Evolutionary conservation across 768 basidiomycete genomes (phyloP), one percentile per base, ranked within the genome.

Genomic region (Panaeolus cyanescens): DNA sequence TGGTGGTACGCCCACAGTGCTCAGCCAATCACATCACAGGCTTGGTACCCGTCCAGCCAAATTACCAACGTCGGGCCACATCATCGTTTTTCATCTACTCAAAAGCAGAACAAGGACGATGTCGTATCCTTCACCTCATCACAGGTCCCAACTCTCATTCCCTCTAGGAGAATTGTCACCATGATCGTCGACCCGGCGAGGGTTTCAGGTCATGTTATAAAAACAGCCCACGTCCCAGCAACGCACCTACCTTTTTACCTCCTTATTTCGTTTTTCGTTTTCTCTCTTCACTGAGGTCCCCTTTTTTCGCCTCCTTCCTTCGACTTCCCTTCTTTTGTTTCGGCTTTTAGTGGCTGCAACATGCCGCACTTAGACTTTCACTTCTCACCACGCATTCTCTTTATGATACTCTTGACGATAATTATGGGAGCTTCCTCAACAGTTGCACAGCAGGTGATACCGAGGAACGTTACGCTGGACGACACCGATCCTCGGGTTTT

Each of bases 381-480:
- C n/a, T n/a, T n/a, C n/a, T n/a, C n/a, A n/a, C n/a, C n/a, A n/a
- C 45, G 30, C 45, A 15, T 50, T 50, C 45, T 50, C 45, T 50
- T 50, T 15, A 28, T 50, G 45, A 28, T 15, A 28, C 30, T 50
- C 22, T 25, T 28, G 45, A 28, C 30, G 22, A 4, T 50, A 50
- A 10, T 50, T 9, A 25, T 28, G 25, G 45, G 45, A 50, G 25
- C 15, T 50, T 28, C 25, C 6, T 50, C 45, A 50, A 25, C 6
- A n/a, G 45, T 13, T 5, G n/a, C n/a, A n/a, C n/a, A n/a, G n/a
- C 45, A 50, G 25, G 2, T 30, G 10, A 19, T 40, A 20, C 25
- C 22, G 28, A 50, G 45, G 13, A 64, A 69, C 61, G 56, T 69
- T n/a, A 68, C 68, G 31, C 56, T 69, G 50, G 67, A 67, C 66